Evolutionary conservation across 257 asterid species (phyloP).

Genomic region (Parsonsia alboflavescens): DNA sequence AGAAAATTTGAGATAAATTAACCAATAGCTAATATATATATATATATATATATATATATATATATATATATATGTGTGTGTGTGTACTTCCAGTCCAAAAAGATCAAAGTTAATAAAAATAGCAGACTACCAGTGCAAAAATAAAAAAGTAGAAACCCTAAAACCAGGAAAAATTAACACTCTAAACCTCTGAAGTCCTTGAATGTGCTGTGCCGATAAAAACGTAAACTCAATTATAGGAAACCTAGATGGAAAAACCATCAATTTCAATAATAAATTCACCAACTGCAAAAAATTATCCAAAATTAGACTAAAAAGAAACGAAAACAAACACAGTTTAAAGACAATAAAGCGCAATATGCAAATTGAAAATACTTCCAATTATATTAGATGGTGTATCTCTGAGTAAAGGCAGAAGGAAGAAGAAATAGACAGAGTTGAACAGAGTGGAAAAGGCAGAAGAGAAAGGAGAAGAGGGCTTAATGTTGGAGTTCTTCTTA

Average conservation of each 20-base stretch:
- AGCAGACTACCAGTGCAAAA: too few relatives aligned
- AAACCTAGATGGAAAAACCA: slow-evolving; percentile 12
- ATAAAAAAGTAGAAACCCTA: not conserved
- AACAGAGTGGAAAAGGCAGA: not conserved
- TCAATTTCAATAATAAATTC: not conserved
- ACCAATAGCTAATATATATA: too few relatives aligned
- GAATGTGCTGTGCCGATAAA: not conserved
- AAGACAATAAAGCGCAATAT: not conserved
- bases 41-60: too few relatives aligned
- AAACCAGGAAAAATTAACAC: not conserved
- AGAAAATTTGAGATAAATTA: not conserved
- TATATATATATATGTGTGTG: too few relatives aligned
- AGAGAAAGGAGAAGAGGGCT: not conserved
- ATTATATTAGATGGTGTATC: not conserved
- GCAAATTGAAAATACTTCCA: not conserved
- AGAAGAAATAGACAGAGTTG: not conserved
- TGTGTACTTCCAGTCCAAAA: not conserved
- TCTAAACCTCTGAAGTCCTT: not conserved
- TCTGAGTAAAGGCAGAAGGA: not conserved
- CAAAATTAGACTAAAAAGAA: not conserved
- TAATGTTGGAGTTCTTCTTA: slow-evolving; percentile 14
- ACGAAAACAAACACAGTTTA: slow-evolving; percentile 6
- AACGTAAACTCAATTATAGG: not conserved
- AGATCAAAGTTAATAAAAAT: too few relatives aligned
- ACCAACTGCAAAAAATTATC: not conserved